A percentile compares a stretch with the other conserved stretches of the same genome.
phyloP scores from a whole-genome alignment of 2,329 filamentous ascomycete species.

The Ophiostoma fasciatum region DNA sequence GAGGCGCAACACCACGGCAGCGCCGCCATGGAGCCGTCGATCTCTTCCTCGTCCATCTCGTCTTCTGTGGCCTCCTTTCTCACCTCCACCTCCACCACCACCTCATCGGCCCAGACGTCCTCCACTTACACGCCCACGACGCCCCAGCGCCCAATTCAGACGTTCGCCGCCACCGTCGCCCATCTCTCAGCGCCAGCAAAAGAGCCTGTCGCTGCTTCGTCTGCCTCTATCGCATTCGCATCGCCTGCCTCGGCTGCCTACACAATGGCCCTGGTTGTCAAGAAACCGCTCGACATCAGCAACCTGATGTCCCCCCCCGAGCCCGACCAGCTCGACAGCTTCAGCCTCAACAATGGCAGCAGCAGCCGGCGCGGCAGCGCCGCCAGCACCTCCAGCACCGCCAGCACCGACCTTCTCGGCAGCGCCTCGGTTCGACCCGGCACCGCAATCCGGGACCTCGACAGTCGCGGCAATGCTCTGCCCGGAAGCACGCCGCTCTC shows the following conservation, averaged over 20 bases:
- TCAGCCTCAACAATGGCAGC: conserved; percentile 20
- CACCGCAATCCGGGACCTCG: not conserved
- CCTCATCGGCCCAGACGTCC: not conserved
- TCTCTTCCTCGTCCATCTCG: conserved; percentile 6
- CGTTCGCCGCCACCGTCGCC: not conserved
- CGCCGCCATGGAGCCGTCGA: conserved; percentile 9
- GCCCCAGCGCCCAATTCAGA: not conserved
- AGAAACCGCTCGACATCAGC: conserved; percentile 33
- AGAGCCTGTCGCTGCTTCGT: too few relatives aligned
- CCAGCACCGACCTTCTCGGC: conserved; percentile 4
- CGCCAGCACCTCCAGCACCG: too few relatives aligned
- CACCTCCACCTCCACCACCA: not conserved
- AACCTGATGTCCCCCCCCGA: conserved; percentile 50
- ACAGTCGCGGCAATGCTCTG: conserved; percentile 14
- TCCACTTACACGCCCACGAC: conserved; percentile 3
- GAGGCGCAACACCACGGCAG: conserved; percentile 1
- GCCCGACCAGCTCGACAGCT: conserved; percentile 35
- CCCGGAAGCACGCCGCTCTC: conserved; percentile 31
- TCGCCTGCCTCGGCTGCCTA: too few relatives aligned
- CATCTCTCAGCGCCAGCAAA: too few relatives aligned
- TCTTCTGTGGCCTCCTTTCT: conserved; percentile 2
- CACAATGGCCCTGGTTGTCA: too few relatives aligned
- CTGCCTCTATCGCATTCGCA: too few relatives aligned
- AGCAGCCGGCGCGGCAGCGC: conserved; percentile 11
- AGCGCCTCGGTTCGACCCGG: not conserved